Conservation (phyloP, 2,329 filamentous ascomycete genomes). For the Trichoderma endophyticum region DNA sequence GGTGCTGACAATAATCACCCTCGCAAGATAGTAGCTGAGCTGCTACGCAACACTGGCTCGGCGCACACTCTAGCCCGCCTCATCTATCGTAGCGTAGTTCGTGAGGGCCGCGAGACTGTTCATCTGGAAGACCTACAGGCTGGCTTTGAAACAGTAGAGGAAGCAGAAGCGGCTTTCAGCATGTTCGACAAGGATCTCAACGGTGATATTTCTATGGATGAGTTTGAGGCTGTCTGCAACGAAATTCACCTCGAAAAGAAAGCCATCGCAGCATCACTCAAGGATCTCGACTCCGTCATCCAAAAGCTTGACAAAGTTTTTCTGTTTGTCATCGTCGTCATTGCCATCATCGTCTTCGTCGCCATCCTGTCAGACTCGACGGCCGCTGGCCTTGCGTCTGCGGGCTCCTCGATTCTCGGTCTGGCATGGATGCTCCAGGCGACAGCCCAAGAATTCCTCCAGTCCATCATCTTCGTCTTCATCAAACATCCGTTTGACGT, state of each 20-base stretch:
- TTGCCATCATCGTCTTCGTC: constrained; percentile 81
- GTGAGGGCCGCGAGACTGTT: constrained; percentile 72
- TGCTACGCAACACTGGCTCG: constrained; percentile 68
- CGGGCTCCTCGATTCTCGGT: constrained; percentile 81
- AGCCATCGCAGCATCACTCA: constrained; percentile 88
- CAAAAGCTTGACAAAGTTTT: constrained; percentile 86
- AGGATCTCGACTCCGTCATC: constrained; percentile 92
- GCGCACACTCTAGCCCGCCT: constrained; percentile 83
- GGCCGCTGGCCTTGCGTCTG: constrained; percentile 85
- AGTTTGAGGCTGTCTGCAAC: constrained; percentile 87
- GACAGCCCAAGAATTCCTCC: constrained; percentile 90
- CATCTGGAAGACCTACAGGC: constrained; percentile 71
- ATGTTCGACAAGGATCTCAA: constrained; percentile 98
- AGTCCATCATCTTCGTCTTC: constrained; percentile 93
- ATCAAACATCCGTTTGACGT: constrained; percentile 98
- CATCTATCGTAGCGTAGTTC: constrained; percentile 80
- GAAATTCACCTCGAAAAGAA: constrained; percentile 95
- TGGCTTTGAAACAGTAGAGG: constrained; percentile 78
- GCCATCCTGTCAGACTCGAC: constrained; percentile 86
- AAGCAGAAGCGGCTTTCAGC: constrained; percentile 81
- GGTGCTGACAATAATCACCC: constrained; percentile 68
- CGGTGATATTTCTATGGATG: constrained; percentile 92
- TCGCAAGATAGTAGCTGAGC: constrained; percentile 75
- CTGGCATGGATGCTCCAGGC: constrained; percentile 90
- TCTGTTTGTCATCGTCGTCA: constrained; percentile 77